Percentiles rank a stretch among this genome's conserved stretches.
phyloP scores from a whole-genome alignment of 257 asterid genomes.

The Parsonsia alboflavescens region DNA sequence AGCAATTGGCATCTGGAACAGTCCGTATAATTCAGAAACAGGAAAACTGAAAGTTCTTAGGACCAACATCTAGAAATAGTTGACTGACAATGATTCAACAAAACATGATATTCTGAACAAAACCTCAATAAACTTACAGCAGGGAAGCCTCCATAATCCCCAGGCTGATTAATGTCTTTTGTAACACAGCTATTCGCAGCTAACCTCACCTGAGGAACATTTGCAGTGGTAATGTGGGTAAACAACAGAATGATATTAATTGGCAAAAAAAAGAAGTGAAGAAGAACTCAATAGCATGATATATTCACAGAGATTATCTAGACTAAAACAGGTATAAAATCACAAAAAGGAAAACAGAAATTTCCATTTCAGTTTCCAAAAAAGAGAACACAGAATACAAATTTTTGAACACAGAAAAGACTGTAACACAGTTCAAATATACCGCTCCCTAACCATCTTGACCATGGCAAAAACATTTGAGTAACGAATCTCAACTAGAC shows the following conservation, averaged over 20 bases:
- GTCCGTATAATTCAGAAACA: not conserved
- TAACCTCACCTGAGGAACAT: slow-evolving; percentile 61
- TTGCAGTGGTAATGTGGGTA: slow-evolving; percentile 5
- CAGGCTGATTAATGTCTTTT: slow-evolving; percentile 69
- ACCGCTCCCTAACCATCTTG: not conserved
- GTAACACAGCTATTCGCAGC: slow-evolving; percentile 87
- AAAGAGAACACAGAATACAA: not conserved
- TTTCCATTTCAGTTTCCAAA: not conserved
- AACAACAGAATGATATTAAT: not conserved
- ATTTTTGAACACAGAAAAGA: not conserved
- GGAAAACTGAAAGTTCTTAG: not conserved
- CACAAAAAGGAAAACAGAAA: not conserved
- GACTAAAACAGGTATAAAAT: not conserved
- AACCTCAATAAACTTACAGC: slow-evolving; percentile 57
- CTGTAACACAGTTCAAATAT: no score
- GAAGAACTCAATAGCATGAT: not conserved
- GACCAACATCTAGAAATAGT: not conserved
- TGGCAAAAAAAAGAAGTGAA: not conserved
- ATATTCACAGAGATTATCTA: not conserved
- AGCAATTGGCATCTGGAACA: slow-evolving; percentile 56
- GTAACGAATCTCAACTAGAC: not conserved
- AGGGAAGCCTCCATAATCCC: slow-evolving; percentile 97
- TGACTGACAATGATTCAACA: not conserved
- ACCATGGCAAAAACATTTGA: not conserved
- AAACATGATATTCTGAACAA: not conserved